Evolutionary conservation across 2,329 filamentous ascomycete species (phyloP).

Genomic region (Penicillium brevicompactum): DNA sequence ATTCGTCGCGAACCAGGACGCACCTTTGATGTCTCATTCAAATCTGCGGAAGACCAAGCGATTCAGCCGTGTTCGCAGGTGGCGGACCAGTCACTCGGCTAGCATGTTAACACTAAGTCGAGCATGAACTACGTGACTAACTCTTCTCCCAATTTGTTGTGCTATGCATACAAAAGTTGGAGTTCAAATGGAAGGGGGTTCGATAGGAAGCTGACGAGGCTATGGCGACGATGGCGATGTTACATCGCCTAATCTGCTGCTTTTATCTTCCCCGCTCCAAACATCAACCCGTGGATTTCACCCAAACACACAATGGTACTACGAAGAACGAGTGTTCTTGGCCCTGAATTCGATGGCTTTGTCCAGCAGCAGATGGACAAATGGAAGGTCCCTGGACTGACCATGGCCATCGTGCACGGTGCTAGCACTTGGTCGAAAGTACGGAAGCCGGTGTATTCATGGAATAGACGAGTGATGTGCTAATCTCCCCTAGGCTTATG

Average conservation of each 20-base stretch:
- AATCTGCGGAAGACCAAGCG: no score
- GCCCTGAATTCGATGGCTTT: constrained; percentile 18
- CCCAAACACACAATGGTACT: not conserved
- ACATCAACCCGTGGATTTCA: not conserved
- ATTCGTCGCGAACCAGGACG: no score
- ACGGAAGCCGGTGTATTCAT: not conserved
- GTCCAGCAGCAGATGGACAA: constrained; percentile 23
- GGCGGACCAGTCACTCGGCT: no score
- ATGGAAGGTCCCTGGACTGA: constrained; percentile 36
- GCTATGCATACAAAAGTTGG: no score
- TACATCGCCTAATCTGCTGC: not conserved
- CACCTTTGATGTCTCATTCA: no score
- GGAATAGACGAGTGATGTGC: not conserved
- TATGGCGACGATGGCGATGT: not conserved
- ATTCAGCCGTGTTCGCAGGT: no score
- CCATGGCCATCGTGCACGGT: constrained; percentile 30
- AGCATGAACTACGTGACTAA: no score
- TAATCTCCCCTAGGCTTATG: constrained; percentile 27
- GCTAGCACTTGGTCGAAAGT: constrained; percentile 30
- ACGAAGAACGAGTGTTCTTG: not conserved
- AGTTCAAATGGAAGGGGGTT: no score
- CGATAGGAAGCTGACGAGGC: not conserved
- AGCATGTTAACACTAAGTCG: no score
- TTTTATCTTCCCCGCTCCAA: not conserved
- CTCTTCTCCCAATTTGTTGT: no score